Conservation (phyloP, 225 moss, liverwort and hornwort species). For the Takakia lepidozioides region DNA sequence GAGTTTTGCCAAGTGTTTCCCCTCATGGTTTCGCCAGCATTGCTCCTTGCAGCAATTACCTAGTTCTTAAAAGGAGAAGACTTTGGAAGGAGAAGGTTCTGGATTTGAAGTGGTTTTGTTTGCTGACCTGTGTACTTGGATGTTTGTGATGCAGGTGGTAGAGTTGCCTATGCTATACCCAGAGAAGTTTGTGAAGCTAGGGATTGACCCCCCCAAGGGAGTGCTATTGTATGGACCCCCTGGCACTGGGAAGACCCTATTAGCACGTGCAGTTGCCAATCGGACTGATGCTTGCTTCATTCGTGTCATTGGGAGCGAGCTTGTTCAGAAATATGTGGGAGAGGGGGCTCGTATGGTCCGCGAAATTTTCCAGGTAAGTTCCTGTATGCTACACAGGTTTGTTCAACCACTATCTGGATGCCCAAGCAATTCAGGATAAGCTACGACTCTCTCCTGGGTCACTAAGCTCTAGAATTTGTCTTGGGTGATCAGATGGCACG, state of each 20-base stretch:
- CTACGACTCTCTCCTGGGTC: no score
- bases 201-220: conserved; percentile 97
- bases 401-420: no score
- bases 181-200: conserved; percentile 95
- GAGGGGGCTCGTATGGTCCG: conserved; percentile 99
- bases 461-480: no score
- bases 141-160: conserved; percentile 87
- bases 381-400: no score
- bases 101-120: no score
- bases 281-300: conserved; percentile 98
- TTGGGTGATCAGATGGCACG: conserved; percentile 87
- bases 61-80: no score
- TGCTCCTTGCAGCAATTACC: no score
- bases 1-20: no score
- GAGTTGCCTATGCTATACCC: conserved; percentile 97
- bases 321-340: conserved; percentile 96
- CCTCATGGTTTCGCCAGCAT: no score
- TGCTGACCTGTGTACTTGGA: no score
- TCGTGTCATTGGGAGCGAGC: conserved; percentile 93
- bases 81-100: no score
- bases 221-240: conserved; percentile 96
- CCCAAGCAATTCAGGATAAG: no score
- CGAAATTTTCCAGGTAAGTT: conserved; percentile 81
- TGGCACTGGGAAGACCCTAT: conserved; percentile 92
- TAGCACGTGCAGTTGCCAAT: conserved; percentile 96